phyloP scores from a whole-genome alignment of 1,284 basidiomycete genomes.

The Volvariella volvacea region DNA sequence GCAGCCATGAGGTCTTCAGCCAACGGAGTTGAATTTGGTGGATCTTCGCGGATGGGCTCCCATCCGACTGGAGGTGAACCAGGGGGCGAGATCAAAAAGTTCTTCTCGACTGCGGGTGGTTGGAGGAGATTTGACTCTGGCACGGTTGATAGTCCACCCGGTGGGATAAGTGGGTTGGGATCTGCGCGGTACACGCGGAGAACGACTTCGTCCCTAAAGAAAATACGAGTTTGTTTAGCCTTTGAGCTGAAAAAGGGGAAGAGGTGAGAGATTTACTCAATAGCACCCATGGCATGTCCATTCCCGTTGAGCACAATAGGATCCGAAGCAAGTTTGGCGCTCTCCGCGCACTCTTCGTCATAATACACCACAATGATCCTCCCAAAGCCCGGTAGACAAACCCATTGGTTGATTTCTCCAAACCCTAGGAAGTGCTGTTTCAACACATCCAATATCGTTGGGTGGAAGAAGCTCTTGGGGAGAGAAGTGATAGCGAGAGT shows the following conservation, averaged over 20 bases:
- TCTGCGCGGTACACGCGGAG: slow-evolving; percentile 80
- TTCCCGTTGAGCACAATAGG: slow-evolving; percentile 46
- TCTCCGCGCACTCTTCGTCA: slow-evolving; percentile 56
- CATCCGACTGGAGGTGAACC: slow-evolving; percentile 98
- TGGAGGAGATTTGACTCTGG: slow-evolving; percentile 53
- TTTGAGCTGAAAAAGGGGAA: slow-evolving; percentile 9
- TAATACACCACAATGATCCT: slow-evolving; percentile 79
- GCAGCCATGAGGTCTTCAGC: slow-evolving; percentile 87
- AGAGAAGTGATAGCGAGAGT: slow-evolving; percentile 63
- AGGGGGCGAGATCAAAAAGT: slow-evolving; percentile 96
- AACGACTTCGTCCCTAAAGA: slow-evolving; percentile 39
- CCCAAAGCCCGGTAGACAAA: slow-evolving; percentile 74
- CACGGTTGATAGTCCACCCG: slow-evolving; percentile 23
- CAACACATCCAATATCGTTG: slow-evolving; percentile 60
- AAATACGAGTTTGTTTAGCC: no score
- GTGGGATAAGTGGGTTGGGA: slow-evolving; percentile 55
- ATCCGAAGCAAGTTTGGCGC: slow-evolving; percentile 57
- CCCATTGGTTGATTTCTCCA: slow-evolving; percentile 81
- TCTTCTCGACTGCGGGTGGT: slow-evolving; percentile 80
- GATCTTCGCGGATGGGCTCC: slow-evolving; percentile 89
- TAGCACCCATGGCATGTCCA: slow-evolving; percentile 41
- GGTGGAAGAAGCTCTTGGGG: slow-evolving; percentile 64
- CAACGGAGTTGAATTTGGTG: slow-evolving; percentile 82
- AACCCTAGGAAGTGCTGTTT: slow-evolving; percentile 64
- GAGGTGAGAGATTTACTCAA: slow-evolving; percentile 28